A percentile compares a stretch with the other conserved stretches of the same genome.
Conservation (phyloP, 352 stramenopile species). For the Poterioochromonas sp. region DNA sequence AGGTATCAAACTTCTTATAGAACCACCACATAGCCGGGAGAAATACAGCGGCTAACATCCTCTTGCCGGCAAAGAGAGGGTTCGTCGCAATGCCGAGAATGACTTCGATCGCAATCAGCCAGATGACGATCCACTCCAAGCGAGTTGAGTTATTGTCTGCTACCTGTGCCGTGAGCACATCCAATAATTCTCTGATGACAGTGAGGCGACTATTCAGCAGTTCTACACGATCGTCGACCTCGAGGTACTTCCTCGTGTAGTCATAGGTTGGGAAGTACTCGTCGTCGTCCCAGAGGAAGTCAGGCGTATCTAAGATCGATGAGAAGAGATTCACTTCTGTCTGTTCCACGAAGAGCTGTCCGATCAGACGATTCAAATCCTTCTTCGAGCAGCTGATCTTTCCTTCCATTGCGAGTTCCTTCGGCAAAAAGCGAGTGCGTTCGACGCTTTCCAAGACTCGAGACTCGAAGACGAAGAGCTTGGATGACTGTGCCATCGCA, state of each 20-base stretch:
- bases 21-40: not conserved
- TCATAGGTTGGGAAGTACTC: constrained; percentile 80
- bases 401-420: constrained; percentile 73
- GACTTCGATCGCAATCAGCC: constrained; percentile 76
- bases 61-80: constrained; percentile 14
- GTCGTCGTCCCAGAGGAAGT: constrained; percentile 88
- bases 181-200: constrained; percentile 75
- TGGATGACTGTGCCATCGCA: constrained; percentile 81
- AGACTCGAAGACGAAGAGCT: constrained; percentile 82
- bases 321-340: constrained; percentile 84
- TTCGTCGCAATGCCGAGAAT: constrained; percentile 50
- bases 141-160: constrained; percentile 72
- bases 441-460: constrained; percentile 71
- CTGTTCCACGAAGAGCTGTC: constrained; percentile 61
- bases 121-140: constrained; percentile 83
- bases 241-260: constrained; percentile 27
- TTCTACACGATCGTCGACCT: constrained; percentile 55
- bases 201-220: constrained; percentile 77
- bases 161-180: constrained; percentile 73
- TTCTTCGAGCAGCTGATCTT: constrained; percentile 77
- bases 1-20: constrained; percentile 3
- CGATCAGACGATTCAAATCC: constrained; percentile 78
- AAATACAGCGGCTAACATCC: not conserved
- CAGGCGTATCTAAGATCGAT: constrained; percentile 81
- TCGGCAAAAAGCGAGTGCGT: constrained; percentile 65